These are phyloP conservation scores for Erodium moschatum DNA, from an alignment of 441 rosid species.

Conservation along the genomic window DNA sequence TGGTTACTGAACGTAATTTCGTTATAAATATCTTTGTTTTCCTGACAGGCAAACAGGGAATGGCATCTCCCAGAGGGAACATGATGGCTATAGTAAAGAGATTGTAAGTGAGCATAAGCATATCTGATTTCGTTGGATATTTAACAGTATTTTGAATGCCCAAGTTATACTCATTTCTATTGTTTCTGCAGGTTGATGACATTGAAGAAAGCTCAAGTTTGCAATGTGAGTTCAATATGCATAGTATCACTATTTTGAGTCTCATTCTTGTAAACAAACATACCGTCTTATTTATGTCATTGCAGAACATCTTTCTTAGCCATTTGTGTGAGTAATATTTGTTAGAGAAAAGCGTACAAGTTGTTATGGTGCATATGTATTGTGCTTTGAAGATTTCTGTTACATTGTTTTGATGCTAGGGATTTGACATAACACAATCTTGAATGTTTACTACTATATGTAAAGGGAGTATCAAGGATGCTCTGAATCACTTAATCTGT, in stretches of 20 bases:
- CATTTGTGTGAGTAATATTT: background rate
- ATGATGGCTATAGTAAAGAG: conserved; percentile 27
- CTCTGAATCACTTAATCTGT: conserved; percentile 12
- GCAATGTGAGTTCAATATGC: conserved; percentile 37
- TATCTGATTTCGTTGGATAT: conserved; percentile 18
- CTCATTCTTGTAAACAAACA: conserved; percentile 4
- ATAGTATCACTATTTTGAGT: conserved; percentile 16
- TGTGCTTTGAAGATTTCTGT: background rate
- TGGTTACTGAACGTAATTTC: background rate
- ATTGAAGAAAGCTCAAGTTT: conserved; percentile 35
- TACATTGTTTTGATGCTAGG: conserved; percentile 9
- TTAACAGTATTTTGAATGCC: conserved; percentile 10
- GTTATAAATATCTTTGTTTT: conserved; percentile 15
- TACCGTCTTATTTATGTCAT: conserved; percentile 10
- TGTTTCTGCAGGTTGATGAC: conserved; percentile 50
- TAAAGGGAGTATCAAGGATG: background rate
- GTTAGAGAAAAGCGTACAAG: background rate
- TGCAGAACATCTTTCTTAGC: background rate
- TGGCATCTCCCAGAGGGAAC: conserved; percentile 23
- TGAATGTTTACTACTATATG: background rate
- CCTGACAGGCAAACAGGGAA: conserved; percentile 53
- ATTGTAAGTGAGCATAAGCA: conserved; percentile 32
- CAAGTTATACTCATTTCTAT: conserved; percentile 21
- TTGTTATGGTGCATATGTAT: background rate
- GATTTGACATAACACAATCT: conserved; percentile 8